These are phyloP conservation scores for Ophiosphaerella herpotricha DNA, from an alignment of 2,329 filamentous ascomycete genomes.

Conservation along the genomic window DNA sequence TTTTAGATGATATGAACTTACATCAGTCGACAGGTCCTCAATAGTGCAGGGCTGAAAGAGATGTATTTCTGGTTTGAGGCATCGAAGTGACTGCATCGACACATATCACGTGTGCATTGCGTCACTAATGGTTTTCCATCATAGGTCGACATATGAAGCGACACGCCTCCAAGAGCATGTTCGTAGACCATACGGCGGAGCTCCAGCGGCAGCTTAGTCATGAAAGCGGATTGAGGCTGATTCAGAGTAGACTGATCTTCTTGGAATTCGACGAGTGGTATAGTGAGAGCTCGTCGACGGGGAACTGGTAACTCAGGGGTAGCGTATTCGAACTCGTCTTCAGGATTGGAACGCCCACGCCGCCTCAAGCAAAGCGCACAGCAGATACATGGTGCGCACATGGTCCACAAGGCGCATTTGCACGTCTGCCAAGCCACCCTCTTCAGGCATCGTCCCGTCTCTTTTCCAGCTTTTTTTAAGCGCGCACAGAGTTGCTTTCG, in stretches of 20 bases:
- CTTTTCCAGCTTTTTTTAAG: conserved; percentile 12
- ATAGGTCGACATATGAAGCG: conserved; percentile 13
- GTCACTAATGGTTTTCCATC: conserved; percentile 12
- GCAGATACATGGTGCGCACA: conserved; percentile 23
- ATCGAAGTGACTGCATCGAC: neutral
- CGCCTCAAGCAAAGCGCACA: conserved; percentile 11
- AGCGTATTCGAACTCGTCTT: too few species aligned
- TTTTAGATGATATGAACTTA: conserved; percentile 8
- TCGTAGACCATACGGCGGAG: conserved; percentile 26
- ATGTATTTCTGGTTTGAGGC: neutral
- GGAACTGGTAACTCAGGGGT: conserved; percentile 18
- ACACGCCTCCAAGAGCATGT: conserved; percentile 13
- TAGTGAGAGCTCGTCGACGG: conserved; percentile 18
- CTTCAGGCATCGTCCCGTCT: conserved; percentile 8
- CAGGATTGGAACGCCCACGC: neutral
- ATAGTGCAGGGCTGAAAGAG: conserved; percentile 9
- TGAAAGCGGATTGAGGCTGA: conserved; percentile 23
- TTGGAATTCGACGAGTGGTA: conserved; percentile 12
- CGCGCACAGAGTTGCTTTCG: conserved; percentile 6
- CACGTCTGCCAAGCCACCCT: conserved; percentile 12
- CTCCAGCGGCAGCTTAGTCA: conserved; percentile 25
- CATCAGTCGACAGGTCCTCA: conserved; percentile 28
- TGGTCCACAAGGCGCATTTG: conserved; percentile 20
- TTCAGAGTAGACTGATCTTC: conserved; percentile 13
- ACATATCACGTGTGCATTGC: conserved; percentile 5